Percentiles rank a stretch among this genome's conserved stretches.
phyloP scores from a whole-genome alignment of 805 yeast genomes.

The Wickerhamiella musiphila region DNA sequence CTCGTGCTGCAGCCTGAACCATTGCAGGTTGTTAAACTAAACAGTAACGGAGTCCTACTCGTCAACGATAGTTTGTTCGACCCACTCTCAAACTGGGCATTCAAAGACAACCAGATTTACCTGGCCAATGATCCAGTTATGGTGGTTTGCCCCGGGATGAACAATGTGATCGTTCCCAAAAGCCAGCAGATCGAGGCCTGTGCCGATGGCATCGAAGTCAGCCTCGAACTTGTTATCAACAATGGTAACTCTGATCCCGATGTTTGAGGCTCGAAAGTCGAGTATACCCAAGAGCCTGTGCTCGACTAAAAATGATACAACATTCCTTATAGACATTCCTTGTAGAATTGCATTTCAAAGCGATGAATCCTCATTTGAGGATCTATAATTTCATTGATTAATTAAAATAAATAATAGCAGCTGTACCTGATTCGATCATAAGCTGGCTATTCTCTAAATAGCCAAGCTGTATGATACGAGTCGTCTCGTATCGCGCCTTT shows the following conservation, averaged over 20 bases:
- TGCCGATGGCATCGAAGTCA: conserved; percentile 12
- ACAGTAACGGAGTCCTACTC: conserved; percentile 10
- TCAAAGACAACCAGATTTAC: conserved; percentile 7
- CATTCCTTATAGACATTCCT: neutral
- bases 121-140: conserved; percentile 6
- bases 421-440: neutral
- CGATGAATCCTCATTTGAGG: neutral
- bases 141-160: conserved; percentile 16
- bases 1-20: conserved; percentile 17
- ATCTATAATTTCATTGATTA: neutral
- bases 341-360: neutral
- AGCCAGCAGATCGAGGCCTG: conserved; percentile 9
- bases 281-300: no score
- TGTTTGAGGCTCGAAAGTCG: no score
- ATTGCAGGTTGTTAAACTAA: conserved; percentile 11
- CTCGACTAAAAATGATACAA: neutral
- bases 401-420: neutral
- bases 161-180: conserved; percentile 12
- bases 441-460: neutral
- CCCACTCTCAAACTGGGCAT: conserved; percentile 12
- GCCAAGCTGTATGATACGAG: conserved; percentile 2
- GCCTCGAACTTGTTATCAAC: conserved; percentile 9
- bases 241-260: neutral
- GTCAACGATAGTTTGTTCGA: conserved; percentile 13
- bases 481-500: conserved; percentile 3